Conservation (phyloP, 441 rosid species). For the Corymbia calophylla region DNA sequence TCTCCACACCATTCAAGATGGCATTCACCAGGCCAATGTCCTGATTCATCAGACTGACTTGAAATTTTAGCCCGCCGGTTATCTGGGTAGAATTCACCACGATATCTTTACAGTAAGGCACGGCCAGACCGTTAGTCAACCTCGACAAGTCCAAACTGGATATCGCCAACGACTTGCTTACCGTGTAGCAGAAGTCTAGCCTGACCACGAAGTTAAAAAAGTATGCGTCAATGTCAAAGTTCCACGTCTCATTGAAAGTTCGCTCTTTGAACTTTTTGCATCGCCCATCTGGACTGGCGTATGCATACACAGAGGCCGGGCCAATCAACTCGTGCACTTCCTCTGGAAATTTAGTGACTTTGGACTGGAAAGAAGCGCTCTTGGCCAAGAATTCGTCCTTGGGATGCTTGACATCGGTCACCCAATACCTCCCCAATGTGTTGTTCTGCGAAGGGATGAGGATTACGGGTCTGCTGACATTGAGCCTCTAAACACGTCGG, state of each 20-base stretch:
- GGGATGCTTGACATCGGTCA: slow-evolving; percentile 40
- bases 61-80: slow-evolving; percentile 39
- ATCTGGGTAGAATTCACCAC: slow-evolving; percentile 55
- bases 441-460: slow-evolving; percentile 57
- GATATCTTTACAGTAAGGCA: slow-evolving; percentile 60
- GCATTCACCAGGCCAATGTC: slow-evolving; percentile 53
- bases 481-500: slow-evolving; percentile 55
- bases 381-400: slow-evolving; percentile 34
- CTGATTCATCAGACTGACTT: slow-evolving; percentile 55
- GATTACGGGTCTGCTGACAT: slow-evolving; percentile 39
- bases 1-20: slow-evolving; percentile 71
- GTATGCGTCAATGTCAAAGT: slow-evolving; percentile 40
- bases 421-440: slow-evolving; percentile 61
- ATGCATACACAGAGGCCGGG: slow-evolving; percentile 51
- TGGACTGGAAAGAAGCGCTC: slow-evolving; percentile 25
- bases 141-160: slow-evolving; percentile 67
- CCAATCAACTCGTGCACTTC: slow-evolving; percentile 55
- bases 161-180: slow-evolving; percentile 60
- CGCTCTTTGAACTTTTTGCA: slow-evolving; percentile 24
- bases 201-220: slow-evolving; percentile 47
- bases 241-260: slow-evolving; percentile 77
- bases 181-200: slow-evolving; percentile 76
- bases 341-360: slow-evolving; percentile 36
- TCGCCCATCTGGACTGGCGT: slow-evolving; percentile 61
- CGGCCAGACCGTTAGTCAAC: slow-evolving; percentile 26